Evolutionary conservation across 371 early-diverging fungal species (phyloP), one percentile per base, ranked within the genome.

Genomic region (Rhizopus arrhizus): DNA sequence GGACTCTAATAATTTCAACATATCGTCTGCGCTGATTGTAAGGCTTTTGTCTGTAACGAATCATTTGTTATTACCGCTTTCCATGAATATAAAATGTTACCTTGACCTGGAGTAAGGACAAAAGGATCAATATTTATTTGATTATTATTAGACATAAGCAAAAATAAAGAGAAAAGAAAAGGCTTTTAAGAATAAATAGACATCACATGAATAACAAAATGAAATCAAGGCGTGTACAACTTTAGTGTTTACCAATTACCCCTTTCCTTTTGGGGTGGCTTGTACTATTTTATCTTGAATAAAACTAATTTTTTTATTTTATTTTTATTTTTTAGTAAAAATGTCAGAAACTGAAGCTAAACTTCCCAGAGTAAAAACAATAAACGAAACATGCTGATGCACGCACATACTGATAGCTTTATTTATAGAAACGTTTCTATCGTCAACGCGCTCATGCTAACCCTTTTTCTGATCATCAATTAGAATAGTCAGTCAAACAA

Each of bases 371-470:
- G 75, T 73, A 69, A 42, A 35, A 28, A 35, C 3, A 9, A 35
- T 22, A 38, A 36, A 35, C 11, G 2, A 16, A 40, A 34, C 28
- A n/a, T 8, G 8, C 3, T 11, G 13, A 38, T 6, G 28, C 29
- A 46, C 5, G 28, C n/a, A 10, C 36, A 16, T 52, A 5, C 34
- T 28, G n/a, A 49, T 13, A 8, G 38, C 8, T 36, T 35, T 77
- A 74, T 4, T 65, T 61, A 29, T 64, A 93, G 88, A 98, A 97
- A 85, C 85, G 91, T 60, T 90, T 84, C 71, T 97, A 89, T 70
- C 84, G 98, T 57, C 97, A 95, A 74, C 89, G 99, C 62, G 99
- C 99, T 22, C 99, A 99, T 78, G 94, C 95, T 61, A 99, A 99
- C 72, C 94, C 97, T 7, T 97, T 99, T 72, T 93, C 93, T 47